Evolutionary conservation across 352 stramenopile genomes (phyloP), one percentile per base, ranked within the genome.

Genomic region (Globisporangium mamillatum): DNA sequence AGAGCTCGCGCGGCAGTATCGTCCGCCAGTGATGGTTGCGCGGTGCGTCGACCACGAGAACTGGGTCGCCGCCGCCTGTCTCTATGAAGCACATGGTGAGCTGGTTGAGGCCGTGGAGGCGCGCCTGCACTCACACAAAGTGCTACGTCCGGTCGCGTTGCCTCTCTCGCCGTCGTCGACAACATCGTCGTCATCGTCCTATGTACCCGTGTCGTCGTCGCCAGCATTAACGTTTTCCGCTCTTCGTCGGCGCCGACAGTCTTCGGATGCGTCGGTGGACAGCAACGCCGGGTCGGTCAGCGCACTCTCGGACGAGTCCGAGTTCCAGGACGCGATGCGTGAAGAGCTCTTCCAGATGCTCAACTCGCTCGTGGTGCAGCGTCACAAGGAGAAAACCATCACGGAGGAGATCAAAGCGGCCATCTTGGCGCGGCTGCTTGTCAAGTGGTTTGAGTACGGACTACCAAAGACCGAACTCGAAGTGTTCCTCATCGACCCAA

Each of bases 401-500:
- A 78, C 75, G 1, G 74, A 76, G 18, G 68, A 77, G 48, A 81
- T 86, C 41, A 78, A 84, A 4, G 82, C 80, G 0, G 83, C 85
- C 32, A 93, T 96, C 50, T 75, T 96, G 24, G 81, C 88, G 29
- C 85, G 88, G 16, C 69, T 96, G 20, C 62, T 96, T 2, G 81
- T 94, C 22, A 94, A 94, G 64, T 96, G 88, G 88, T 92, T 92
- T 55, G 85, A 94, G 22, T 94, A 89, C 56, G 81, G 77, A 16
- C 66, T 94, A 12, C 60, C 81, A 5, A 76, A 73, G 24, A 75
- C 75, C 1, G 81, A 85, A 22, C 71, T 96, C 9, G 88, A 96
- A 60, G 74, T 80, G 0, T 86, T 85, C 54, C 68, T 96, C 6
- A 80, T 85, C 29, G 81, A 92, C 27, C 63, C 75, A 2, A 74